Evolutionary conservation across 352 stramenopile species (phyloP), one percentile per base, ranked within the genome.

Genomic region (Phytophthora uliginosa): DNA sequence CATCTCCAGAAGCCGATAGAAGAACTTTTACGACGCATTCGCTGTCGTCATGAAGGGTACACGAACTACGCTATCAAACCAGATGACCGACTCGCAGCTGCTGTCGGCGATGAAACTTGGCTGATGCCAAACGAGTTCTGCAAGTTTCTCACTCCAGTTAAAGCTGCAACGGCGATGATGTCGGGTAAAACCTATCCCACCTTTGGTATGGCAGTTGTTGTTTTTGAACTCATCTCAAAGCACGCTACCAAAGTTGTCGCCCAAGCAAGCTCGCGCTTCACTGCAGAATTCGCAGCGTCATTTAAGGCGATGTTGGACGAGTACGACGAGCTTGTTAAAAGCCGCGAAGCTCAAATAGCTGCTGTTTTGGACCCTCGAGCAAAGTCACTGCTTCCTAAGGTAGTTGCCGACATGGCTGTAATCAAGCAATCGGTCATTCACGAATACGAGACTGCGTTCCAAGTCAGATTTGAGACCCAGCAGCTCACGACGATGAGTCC

Each of bases 251-350:
- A 55, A 3, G 15, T 28, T 0, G 4, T 61, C 4, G 0, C 12
- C 12, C 9, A 57, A 20, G 15, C 66, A 4, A 52, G 24, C 1
- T 56, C 42, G 4, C 15, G 12, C 7, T 64, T 50, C 36, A 70
- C 38, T 0, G 17, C 20, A 28, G 53, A 58, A 4, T 75, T 75
- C 22, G 68, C 61, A 6, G 9, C 10, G 2, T 52, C 53, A 7
- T 65, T 74, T 26, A 69, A 74, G 38, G 10, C 4, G 20, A 69
- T 69, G 18, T n/a, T 74, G 3, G 52, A 64, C 26, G 26, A 69
- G 28, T 74, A 65, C 38, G 50, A 5, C 4, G 2, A 3, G 2
- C 3, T 51, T 22, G 59, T 61, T 2, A 69, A 64, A 12, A 69
- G 4, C 5, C 40, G 42, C n/a, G 59, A 69, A 33, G 60, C 61